Evolutionary conservation across 495 filamentous ascomycete genomes (phyloP).

Genomic region (Annulohypoxylon stygium): DNA sequence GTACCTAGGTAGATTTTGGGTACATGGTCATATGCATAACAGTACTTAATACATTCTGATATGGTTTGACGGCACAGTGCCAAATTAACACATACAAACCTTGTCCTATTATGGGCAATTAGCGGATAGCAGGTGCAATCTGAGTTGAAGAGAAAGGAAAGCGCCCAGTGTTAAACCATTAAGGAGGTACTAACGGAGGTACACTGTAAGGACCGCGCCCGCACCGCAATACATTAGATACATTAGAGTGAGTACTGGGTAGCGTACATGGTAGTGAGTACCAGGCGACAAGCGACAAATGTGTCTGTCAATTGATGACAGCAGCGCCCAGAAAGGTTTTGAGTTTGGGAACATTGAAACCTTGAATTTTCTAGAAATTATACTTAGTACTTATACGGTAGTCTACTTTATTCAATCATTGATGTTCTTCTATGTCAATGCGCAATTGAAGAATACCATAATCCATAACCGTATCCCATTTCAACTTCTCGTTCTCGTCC

Average conservation of each 20-base stretch:
- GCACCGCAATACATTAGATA: constrained; percentile 2
- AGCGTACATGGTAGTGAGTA: constrained; percentile 1
- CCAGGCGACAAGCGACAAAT: constrained; percentile 15
- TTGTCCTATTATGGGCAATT: neutral
- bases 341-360: constrained; percentile 2
- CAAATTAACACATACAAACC: constrained; percentile 19
- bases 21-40: constrained; percentile 3
- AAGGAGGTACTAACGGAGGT: constrained; percentile 14
- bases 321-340: constrained; percentile 28
- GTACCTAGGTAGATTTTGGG: neutral
- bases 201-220: constrained; percentile 11
- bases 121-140: constrained; percentile 10
- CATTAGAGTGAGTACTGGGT: neutral
- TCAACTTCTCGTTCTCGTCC: constrained; percentile 14
- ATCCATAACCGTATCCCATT: neutral
- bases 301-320: constrained; percentile 43
- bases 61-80: constrained; percentile 21
- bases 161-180: constrained; percentile 7
- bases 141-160: constrained; percentile 4
- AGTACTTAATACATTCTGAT: constrained; percentile 11
- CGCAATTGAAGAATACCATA: constrained; percentile 37
- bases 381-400: neutral
- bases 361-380: neutral
- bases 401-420: neutral
- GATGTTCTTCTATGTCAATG: constrained; percentile 29